Evolutionary conservation across 306 rosid species (phyloP).

Genomic region (Quercus engelmannii): DNA sequence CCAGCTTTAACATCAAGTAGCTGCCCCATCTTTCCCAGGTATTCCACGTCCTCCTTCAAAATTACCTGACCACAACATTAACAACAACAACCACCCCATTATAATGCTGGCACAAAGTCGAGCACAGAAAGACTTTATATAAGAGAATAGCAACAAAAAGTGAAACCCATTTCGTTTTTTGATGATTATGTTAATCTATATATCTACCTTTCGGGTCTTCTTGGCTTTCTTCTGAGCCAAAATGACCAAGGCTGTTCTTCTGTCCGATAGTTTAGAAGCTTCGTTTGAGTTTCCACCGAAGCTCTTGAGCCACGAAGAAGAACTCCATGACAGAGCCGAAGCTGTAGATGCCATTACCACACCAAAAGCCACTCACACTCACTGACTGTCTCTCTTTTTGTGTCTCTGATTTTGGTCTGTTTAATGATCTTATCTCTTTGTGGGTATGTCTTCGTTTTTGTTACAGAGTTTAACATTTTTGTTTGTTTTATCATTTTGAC

Average conservation of each 20-base stretch:
- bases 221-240: slow-evolving; percentile 75
- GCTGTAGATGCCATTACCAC: slow-evolving; percentile 61
- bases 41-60: slow-evolving; percentile 71
- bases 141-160: neutral
- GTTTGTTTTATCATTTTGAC: neutral
- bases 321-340: slow-evolving; percentile 61
- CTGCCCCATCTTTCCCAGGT: slow-evolving; percentile 72
- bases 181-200: neutral
- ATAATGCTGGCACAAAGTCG: neutral
- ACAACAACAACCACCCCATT: neutral
- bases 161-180: slow-evolving; percentile 10
- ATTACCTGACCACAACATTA: slow-evolving; percentile 47
- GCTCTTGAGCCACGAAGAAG: slow-evolving; percentile 44
- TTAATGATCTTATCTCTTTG: neutral
- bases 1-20: slow-evolving; percentile 80
- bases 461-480: slow-evolving; percentile 9
- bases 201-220: slow-evolving; percentile 72
- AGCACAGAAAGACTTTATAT: neutral
- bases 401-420: too few relatives aligned
- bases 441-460: neutral
- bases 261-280: slow-evolving; percentile 31
- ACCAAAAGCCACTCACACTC: neutral
- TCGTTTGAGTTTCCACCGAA: slow-evolving; percentile 37
- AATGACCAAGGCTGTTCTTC: slow-evolving; percentile 31
- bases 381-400: neutral